Evolutionary conservation across 2,329 filamentous ascomycete genomes (phyloP).

Genomic region (Aureobasidium musti): DNA sequence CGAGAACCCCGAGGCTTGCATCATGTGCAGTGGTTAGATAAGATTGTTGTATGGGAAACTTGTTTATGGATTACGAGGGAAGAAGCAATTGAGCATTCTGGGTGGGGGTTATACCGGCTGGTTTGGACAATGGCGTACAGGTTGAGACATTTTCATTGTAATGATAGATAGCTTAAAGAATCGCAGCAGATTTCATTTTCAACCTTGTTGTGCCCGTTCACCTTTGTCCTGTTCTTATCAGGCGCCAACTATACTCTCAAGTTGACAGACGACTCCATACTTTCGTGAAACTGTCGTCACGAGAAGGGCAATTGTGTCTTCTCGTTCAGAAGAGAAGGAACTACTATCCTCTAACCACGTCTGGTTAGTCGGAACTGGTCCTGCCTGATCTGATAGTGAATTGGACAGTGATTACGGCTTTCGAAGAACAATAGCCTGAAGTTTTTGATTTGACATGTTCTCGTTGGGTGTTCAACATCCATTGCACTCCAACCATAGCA

Average conservation of each 20-base stretch:
- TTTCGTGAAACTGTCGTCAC: too few relatives aligned
- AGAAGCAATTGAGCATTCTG: conserved; percentile 4
- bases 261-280: too few relatives aligned
- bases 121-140: conserved; percentile 9
- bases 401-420: neutral
- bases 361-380: neutral
- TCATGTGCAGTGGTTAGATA: conserved; percentile 94
- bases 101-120: neutral
- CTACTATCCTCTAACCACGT: neutral
- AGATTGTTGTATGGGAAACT: conserved; percentile 1
- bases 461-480: too few relatives aligned
- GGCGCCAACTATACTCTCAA: too few relatives aligned
- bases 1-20: conserved; percentile 89
- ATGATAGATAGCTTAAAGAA: conserved; percentile 26
- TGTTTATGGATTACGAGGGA: conserved; percentile 25
- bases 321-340: neutral
- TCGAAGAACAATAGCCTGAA: neutral
- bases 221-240: too few relatives aligned
- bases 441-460: too few relatives aligned
- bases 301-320: too few relatives aligned
- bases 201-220: too few relatives aligned
- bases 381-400: neutral
- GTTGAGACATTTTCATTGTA: conserved; percentile 11
- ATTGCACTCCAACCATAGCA: too few relatives aligned
- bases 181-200: conserved; percentile 1